These are phyloP conservation scores for Cytidiella melzeri DNA, from an alignment of 768 basidiomycete species.

Conservation along the genomic window DNA sequence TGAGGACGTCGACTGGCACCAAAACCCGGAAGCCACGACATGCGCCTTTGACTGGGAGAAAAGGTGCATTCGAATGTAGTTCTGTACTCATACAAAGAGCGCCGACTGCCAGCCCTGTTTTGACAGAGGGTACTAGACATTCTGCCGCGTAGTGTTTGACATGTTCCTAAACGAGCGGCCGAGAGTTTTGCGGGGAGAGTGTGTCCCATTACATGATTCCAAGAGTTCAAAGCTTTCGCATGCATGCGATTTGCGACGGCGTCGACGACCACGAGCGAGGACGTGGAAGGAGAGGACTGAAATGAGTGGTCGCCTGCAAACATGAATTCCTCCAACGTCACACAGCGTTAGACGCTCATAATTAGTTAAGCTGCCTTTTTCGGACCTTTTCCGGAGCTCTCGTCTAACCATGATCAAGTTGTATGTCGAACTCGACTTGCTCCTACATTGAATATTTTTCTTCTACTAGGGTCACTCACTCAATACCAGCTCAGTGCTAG, in stretches of 20 bases:
- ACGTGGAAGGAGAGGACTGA: background rate
- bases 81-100: no score
- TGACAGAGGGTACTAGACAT: background rate
- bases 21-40: conserved; percentile 28
- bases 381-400: background rate
- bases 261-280: background rate
- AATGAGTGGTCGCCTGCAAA: background rate
- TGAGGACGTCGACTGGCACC: conserved; percentile 7
- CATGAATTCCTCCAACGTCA: background rate
- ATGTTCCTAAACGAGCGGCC: background rate
- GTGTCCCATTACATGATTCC: conserved; percentile 32
- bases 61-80: no score
- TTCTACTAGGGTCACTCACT: no score
- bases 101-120: no score
- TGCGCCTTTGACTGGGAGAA: conserved; percentile 8
- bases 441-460: no score
- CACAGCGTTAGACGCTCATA: no score
- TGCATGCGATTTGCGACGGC: conserved; percentile 24
- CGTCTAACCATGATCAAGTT: no score
- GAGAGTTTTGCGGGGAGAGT: background rate
- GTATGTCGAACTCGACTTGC: no score
- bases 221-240: conserved; percentile 16
- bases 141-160: background rate
- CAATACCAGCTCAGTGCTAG: no score
- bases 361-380: background rate